Evolutionary conservation across 306 rosid genomes (phyloP).

Genomic region (Pyrus communis): DNA sequence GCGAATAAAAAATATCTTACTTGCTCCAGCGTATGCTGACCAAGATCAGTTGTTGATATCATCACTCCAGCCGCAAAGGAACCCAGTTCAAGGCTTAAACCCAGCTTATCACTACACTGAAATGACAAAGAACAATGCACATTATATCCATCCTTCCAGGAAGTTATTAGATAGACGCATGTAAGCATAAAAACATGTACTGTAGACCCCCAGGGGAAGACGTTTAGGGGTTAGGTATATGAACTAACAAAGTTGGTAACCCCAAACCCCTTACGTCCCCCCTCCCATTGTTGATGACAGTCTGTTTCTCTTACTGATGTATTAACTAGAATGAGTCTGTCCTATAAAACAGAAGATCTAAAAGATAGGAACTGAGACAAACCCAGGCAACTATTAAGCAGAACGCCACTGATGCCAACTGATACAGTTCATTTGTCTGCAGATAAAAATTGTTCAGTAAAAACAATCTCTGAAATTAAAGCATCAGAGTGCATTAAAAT

Average conservation of each 20-base stretch:
- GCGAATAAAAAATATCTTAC: slow-evolving; percentile 29
- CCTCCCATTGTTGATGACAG: not conserved
- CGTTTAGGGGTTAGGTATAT: not conserved
- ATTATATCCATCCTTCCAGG: slow-evolving; percentile 18
- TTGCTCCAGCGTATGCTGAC: slow-evolving; percentile 94
- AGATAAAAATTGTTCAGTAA: slow-evolving; percentile 13
- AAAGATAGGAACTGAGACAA: slow-evolving; percentile 33
- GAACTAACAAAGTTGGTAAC: not conserved
- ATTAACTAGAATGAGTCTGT: slow-evolving; percentile 3
- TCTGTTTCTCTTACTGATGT: not conserved
- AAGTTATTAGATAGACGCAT: not conserved
- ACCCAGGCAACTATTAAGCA: slow-evolving; percentile 98
- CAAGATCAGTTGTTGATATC: slow-evolving; percentile 98
- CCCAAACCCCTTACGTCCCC: not conserved
- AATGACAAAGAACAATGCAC: slow-evolving; percentile 26
- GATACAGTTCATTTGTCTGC: slow-evolving; percentile 98
- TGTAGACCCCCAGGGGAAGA: not conserved
- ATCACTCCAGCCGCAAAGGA: slow-evolving; percentile 99
- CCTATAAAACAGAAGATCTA: slow-evolving; percentile 10
- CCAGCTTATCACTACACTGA: slow-evolving; percentile 98
- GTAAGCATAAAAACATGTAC: not conserved
- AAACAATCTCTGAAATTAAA: slow-evolving; percentile 11
- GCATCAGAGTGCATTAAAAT: slow-evolving; percentile 2
- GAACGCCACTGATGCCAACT: slow-evolving; percentile 93
- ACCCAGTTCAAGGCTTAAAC: slow-evolving; percentile 92